Conservation (phyloP, 345 rosid genomes). For the Rhizophora mangle region DNA sequence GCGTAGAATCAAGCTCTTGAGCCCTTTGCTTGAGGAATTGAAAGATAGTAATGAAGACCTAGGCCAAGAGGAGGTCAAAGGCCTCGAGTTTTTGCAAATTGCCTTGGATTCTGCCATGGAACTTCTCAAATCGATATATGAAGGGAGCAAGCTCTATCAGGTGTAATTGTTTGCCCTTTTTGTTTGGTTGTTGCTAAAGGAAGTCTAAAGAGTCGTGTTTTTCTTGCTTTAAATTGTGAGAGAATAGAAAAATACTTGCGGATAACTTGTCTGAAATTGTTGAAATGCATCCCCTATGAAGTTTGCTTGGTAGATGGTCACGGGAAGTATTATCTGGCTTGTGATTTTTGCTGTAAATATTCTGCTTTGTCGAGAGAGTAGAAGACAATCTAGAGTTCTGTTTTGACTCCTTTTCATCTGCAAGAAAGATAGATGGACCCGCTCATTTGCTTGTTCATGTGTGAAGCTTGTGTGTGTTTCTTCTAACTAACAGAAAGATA, state of each 20-base stretch:
- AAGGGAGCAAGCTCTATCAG: constrained; percentile 85
- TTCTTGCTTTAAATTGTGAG: neutral
- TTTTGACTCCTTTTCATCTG: neutral
- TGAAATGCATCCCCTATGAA: no score
- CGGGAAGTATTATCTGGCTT: neutral
- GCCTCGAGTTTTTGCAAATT: constrained; percentile 46
- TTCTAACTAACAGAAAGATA: no score
- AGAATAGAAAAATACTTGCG: no score
- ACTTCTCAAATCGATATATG: constrained; percentile 55
- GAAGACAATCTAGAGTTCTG: neutral
- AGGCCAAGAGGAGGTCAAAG: constrained; percentile 39
- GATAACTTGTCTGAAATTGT: no score
- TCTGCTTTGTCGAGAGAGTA: constrained; percentile 21
- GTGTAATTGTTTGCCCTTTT: constrained; percentile 30
- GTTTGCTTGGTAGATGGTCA: neutral
- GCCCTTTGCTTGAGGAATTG: constrained; percentile 93
- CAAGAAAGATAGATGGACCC: neutral
- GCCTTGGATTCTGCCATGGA: constrained; percentile 63
- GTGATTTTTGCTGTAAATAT: neutral
- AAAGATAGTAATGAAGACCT: constrained; percentile 41
- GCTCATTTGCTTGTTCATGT: neutral
- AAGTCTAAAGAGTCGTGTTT: neutral
- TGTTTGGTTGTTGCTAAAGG: constrained; percentile 19
- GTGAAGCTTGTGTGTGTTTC: no score
- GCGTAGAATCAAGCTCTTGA: constrained; percentile 86